These are phyloP conservation scores for Aspergillus candidus DNA, from an alignment of 2,329 filamentous ascomycete species.

Conservation along the genomic window DNA sequence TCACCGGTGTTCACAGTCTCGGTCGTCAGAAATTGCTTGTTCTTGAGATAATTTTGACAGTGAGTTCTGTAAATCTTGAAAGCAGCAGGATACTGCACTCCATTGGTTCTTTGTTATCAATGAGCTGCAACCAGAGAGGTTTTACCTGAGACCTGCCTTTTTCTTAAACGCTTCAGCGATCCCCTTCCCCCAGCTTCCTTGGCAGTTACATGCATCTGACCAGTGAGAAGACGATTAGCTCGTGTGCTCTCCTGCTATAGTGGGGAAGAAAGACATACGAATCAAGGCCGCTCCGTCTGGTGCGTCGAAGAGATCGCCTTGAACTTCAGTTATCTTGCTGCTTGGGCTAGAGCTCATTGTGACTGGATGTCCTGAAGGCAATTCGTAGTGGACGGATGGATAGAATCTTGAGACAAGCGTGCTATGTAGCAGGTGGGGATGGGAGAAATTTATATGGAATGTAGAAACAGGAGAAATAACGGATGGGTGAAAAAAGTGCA, in stretches of 20 bases:
- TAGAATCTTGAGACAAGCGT: too few relatives aligned
- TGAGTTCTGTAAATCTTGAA: conserved; percentile 44
- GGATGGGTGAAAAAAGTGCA: too few relatives aligned
- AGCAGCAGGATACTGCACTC: conserved; percentile 46
- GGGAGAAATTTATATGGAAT: too few relatives aligned
- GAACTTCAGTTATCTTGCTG: conserved; percentile 23
- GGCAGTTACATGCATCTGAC: conserved; percentile 53
- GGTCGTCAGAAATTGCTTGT: conserved; percentile 3
- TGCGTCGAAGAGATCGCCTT: conserved; percentile 50
- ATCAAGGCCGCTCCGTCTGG: conserved; percentile 47
- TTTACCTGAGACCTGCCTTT: conserved; percentile 18
- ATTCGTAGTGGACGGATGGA: too few relatives aligned
- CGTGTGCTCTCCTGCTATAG: neutral
- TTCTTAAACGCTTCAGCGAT: conserved; percentile 49
- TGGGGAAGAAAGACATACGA: conserved; percentile 26
- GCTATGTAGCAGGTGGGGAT: too few relatives aligned
- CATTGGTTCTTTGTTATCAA: neutral
- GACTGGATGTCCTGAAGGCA: too few relatives aligned
- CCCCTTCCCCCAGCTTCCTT: conserved; percentile 54
- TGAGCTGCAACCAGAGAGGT: neutral
- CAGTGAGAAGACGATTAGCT: neutral
- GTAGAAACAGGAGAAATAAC: too few relatives aligned
- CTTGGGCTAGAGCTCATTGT: neutral
- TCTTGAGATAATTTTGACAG: conserved; percentile 34
- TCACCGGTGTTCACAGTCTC: too few relatives aligned